Evolutionary conservation across 106 monocot species (phyloP).

Genomic region (Dendrobium chrysotoxum): DNA sequence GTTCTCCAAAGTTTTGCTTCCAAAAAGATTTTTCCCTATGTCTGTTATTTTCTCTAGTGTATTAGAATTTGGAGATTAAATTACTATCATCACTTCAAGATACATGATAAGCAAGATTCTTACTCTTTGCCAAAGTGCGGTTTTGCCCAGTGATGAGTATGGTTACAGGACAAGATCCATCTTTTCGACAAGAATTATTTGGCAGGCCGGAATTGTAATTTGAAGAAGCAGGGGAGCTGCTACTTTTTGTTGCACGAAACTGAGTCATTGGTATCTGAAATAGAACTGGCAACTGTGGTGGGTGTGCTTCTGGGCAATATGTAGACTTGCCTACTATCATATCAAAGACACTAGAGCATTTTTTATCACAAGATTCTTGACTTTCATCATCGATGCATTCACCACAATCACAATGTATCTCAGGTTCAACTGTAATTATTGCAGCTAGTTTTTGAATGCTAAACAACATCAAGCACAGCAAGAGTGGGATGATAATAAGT

Average conservation of each 20-base stretch:
- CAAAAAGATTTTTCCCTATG: conserved; percentile 5
- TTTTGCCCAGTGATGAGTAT: conserved; percentile 25
- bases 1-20: conserved; percentile 2
- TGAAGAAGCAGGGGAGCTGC: background rate
- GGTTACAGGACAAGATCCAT: conserved; percentile 13
- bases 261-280: conserved; percentile 1
- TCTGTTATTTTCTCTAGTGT: background rate
- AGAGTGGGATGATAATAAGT: background rate
- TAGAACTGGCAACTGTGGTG: background rate
- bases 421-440: background rate
- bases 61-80: background rate
- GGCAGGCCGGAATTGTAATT: background rate
- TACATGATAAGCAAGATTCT: background rate
- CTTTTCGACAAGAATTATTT: background rate
- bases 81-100: background rate
- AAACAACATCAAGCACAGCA: conserved; percentile 1
- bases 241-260: background rate
- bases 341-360: background rate
- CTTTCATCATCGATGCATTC: background rate
- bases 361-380: background rate
- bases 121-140: conserved; percentile 18
- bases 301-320: conserved; percentile 6
- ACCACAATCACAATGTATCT: background rate
- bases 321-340: background rate
- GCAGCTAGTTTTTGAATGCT: background rate